Percentiles rank a stretch among this genome's conserved stretches.
phyloP scores from a whole-genome alignment of 2,329 filamentous ascomycete species.

The Neospermospora avenae region DNA sequence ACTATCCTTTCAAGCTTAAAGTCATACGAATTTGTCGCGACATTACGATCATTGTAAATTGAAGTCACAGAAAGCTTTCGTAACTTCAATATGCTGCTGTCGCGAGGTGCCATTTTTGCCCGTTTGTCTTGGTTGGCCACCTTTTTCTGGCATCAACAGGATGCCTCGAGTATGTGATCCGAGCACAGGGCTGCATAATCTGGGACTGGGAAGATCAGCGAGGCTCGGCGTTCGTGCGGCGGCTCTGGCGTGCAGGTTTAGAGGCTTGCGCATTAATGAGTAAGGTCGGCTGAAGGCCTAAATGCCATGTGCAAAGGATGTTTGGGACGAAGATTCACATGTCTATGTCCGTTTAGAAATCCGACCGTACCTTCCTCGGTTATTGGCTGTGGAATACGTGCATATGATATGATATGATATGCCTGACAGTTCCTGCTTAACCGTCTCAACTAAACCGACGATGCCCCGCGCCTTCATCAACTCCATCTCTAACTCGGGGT shows the following conservation, averaged over 20 bases:
- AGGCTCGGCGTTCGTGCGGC: conserved; percentile 4
- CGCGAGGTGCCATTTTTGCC: too few relatives aligned
- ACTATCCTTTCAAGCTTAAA: too few relatives aligned
- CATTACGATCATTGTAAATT: too few relatives aligned
- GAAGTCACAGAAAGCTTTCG: too few relatives aligned
- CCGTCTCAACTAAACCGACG: conserved; percentile 4
- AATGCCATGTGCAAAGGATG: not conserved
- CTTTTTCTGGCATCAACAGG: too few relatives aligned
- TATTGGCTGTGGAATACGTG: conserved; percentile 10
- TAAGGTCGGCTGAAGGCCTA: not conserved
- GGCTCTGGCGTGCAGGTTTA: not conserved
- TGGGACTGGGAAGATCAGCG: too few relatives aligned
- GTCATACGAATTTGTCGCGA: too few relatives aligned
- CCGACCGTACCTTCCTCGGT: conserved; percentile 15
- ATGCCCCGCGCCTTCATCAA: conserved; percentile 11
- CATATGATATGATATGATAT: conserved; percentile 5
- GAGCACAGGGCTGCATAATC: not conserved
- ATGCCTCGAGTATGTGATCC: too few relatives aligned
- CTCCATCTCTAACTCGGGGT: conserved; percentile 3
- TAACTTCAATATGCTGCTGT: too few relatives aligned
- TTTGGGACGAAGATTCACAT: not conserved
- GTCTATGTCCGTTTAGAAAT: too few relatives aligned
- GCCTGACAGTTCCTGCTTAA: conserved; percentile 8
- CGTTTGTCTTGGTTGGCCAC: too few relatives aligned
- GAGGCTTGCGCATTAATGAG: too few relatives aligned